Base-by-base conservation (phyloP, 2,329 filamentous ascomycete genomes). In the Botrytis byssoidea region DNA sequence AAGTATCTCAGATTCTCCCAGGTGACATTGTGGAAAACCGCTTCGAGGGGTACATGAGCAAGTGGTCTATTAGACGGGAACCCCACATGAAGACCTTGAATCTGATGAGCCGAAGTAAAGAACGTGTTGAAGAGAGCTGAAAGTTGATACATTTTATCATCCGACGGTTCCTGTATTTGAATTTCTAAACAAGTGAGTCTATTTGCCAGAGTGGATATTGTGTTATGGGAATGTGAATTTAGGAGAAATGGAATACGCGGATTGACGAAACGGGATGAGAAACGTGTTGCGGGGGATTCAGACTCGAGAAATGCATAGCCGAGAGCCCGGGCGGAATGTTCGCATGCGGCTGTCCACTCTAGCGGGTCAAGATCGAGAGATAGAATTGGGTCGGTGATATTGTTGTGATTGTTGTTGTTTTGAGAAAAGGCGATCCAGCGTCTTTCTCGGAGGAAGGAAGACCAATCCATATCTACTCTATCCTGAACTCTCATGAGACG, bases 401-500 rank as follows among this genome's bases (percentile, higher is more conserved):
- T 60, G 32, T 65, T 67, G 35, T 68, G 66, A 20, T 60, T 61
- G 59, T 64, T 63, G 16, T 63, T 68, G 32, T 70, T 73, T 51
- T 65, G 71, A 35, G 83, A 66, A 40, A 72, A 68, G 37, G 70
- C 70, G n/a, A 55, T 44, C 70, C 61, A 72, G 42, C 70, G 70
- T 68, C 70, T 72, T 51, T 84, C 82, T 65, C 84, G 83, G 63
- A 90, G 83, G 76, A 86, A 87, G 25, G 84, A 82, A 64, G 88
- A 82, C 22, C 90, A 83, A 35, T 84, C 81, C 65, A 85, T 85
- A 77, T 91, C 89, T 74, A 88, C 84, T 74, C 86, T 83, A 74
- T 91, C 89, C 76, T 89, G 87, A 20, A 91, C 82, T 9, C 88
- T 86, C 40, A 92, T 85, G 22, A 92, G 85, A 75, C 91, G 89